These are phyloP conservation scores for Silene noctiflora DNA, from an alignment of 179 eudicot genomes.

Conservation along the genomic window DNA sequence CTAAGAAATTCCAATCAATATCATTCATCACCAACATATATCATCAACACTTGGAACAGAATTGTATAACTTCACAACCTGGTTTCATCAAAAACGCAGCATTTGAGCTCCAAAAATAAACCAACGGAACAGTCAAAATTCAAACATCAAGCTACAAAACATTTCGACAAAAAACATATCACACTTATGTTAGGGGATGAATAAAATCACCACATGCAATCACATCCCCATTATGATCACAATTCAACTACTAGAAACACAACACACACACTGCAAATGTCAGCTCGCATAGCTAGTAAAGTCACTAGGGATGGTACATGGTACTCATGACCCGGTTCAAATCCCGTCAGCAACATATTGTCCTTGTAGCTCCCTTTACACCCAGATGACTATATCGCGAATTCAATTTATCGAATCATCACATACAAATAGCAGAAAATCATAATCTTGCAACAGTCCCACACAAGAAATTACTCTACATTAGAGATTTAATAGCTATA, in stretches of 20 bases:
- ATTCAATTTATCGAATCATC: background rate
- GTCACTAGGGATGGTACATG: no score
- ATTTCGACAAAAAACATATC: no score
- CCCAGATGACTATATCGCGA: background rate
- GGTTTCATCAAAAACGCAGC: background rate
- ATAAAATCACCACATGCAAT: no score
- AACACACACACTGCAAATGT: background rate
- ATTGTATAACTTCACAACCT: background rate
- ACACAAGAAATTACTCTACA: background rate
- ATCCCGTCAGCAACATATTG: no score
- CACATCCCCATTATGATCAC: no score
- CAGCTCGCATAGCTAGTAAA: background rate
- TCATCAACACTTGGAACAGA: background rate
- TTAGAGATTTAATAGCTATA: background rate
- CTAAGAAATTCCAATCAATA: conserved; percentile 46
- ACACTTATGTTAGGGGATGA: no score
- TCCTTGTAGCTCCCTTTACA: no score
- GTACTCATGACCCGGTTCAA: no score
- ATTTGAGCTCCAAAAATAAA: background rate
- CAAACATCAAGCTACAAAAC: no score
- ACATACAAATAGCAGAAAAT: background rate
- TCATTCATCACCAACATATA: background rate
- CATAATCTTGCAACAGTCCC: background rate
- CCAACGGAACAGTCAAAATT: background rate
- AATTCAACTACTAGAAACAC: no score